phyloP scores from a whole-genome alignment of 2,329 filamentous ascomycete species.

The Keithomyces neogunnii region DNA sequence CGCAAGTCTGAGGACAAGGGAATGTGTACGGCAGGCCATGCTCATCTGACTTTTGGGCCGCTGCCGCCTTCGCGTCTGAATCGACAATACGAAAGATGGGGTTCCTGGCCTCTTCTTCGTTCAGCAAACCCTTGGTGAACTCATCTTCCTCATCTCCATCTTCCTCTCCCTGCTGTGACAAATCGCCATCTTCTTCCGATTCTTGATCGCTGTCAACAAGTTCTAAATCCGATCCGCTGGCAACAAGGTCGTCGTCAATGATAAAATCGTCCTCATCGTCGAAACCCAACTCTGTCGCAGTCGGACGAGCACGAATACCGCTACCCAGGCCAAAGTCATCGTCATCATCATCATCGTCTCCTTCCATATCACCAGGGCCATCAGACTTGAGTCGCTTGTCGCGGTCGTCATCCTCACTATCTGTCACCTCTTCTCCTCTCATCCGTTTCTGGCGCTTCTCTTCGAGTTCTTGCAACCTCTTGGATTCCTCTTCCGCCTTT shows the following conservation, averaged over 20 bases:
- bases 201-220: constrained; percentile 45
- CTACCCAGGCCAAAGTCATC: constrained; percentile 51
- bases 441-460: constrained; percentile 76
- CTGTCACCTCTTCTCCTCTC: constrained; percentile 67
- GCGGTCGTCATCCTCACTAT: constrained; percentile 51
- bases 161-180: constrained; percentile 27
- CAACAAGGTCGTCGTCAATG: constrained; percentile 81
- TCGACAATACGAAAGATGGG: constrained; percentile 37
- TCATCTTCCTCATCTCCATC: constrained; percentile 51
- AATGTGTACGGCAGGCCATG: constrained; percentile 73
- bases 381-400: constrained; percentile 26
- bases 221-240: constrained; percentile 67
- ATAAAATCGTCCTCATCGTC: constrained; percentile 94
- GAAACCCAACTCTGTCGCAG: constrained; percentile 58
- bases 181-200: constrained; percentile 33
- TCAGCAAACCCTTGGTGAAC: constrained; percentile 61
- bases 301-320: constrained; percentile 48
- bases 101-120: constrained; percentile 46
- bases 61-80: constrained; percentile 30
- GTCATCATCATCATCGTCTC: constrained; percentile 29
- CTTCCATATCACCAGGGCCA: constrained; percentile 26
- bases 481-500: constrained; percentile 66
- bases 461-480: constrained; percentile 71
- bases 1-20: constrained; percentile 69
- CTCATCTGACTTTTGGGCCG: constrained; percentile 33